Percentiles rank a stretch among this genome's conserved stretches.
phyloP scores from a whole-genome alignment of 495 filamentous ascomycete species.

The Bacidia rubella region DNA sequence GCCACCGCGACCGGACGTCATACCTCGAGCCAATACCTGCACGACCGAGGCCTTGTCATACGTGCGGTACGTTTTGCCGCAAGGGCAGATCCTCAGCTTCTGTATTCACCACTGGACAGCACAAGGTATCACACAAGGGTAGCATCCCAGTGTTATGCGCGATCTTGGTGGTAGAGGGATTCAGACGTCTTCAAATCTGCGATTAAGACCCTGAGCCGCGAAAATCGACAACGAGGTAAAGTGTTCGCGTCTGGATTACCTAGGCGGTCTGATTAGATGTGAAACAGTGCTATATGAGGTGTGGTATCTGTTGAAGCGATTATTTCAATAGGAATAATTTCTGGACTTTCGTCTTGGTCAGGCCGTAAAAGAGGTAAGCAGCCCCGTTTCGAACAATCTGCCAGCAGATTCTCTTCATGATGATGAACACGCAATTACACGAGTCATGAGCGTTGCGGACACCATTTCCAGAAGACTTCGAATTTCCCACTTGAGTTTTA shows the following conservation, averaged over 20 bases:
- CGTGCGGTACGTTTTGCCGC: constrained; percentile 10
- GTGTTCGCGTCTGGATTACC: constrained; percentile 12
- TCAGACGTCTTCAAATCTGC: constrained; percentile 1
- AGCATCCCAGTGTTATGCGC: constrained; percentile 3
- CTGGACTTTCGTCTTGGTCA: neutral
- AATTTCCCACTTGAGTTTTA: constrained; percentile 4
- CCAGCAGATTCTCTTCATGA: constrained; percentile 4
- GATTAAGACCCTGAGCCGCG: constrained; percentile 6
- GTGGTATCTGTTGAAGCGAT: constrained; percentile 8
- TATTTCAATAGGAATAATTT: constrained; percentile 7
- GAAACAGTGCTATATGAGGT: constrained; percentile 16
- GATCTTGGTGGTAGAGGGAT: neutral
- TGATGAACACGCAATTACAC: constrained; percentile 7
- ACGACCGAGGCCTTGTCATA: constrained; percentile 7
- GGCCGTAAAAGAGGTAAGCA: constrained; percentile 7
- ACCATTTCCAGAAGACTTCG: neutral
- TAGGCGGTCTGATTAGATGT: constrained; percentile 18
- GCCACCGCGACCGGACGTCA: constrained; percentile 3
- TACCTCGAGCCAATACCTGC: constrained; percentile 6
- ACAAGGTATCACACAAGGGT: constrained; percentile 11
- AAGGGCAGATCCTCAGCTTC: constrained; percentile 8
- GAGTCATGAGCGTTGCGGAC: neutral
- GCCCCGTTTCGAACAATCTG: constrained; percentile 5
- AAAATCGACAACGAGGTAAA: constrained; percentile 15
- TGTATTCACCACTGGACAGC: constrained; percentile 7